Evolutionary conservation across 208 protist species (phyloP).

Genomic region (Leishmania turanica): DNA sequence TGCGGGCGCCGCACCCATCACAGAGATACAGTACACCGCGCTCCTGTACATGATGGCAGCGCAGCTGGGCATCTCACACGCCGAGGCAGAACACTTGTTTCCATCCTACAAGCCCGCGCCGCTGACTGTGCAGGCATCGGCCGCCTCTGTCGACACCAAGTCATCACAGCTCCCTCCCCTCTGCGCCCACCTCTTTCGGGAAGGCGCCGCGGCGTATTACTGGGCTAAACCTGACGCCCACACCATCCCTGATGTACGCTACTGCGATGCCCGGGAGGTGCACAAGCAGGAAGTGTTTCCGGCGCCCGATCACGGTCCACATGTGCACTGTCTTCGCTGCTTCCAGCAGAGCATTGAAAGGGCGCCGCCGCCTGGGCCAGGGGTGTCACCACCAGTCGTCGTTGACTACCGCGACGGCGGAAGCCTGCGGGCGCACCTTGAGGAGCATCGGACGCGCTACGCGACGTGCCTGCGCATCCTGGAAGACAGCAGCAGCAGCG

Average conservation of each 20-base stretch:
- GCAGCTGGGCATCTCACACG: constrained; percentile 14
- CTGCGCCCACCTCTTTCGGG: constrained; percentile 57
- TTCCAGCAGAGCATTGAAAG: constrained; percentile 24
- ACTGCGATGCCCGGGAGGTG: constrained; percentile 27
- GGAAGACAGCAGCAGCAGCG: constrained; percentile 28
- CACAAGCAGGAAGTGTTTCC: constrained; percentile 19
- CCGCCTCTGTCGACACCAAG: background rate
- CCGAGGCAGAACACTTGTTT: constrained; percentile 20
- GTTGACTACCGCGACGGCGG: constrained; percentile 26
- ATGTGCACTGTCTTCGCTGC: constrained; percentile 64
- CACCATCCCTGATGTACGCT: constrained; percentile 29
- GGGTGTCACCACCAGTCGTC: constrained; percentile 36
- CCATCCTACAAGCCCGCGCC: background rate
- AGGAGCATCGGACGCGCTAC: constrained; percentile 23
- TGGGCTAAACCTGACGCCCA: constrained; percentile 3
- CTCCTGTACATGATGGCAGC: constrained; percentile 31
- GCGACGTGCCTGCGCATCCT: constrained; percentile 33
- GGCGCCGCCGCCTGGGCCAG: constrained; percentile 8
- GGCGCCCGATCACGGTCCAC: constrained; percentile 20
- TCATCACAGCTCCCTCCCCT: constrained; percentile 20
- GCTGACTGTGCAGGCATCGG: background rate
- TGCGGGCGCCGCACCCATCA: constrained; percentile 10
- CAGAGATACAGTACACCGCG: constrained; percentile 25
- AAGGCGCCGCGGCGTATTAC: constrained; percentile 33
- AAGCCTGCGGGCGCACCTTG: constrained; percentile 28